Conservation (phyloP, 2,329 filamentous ascomycete species). For the Balansia obtecta region DNA sequence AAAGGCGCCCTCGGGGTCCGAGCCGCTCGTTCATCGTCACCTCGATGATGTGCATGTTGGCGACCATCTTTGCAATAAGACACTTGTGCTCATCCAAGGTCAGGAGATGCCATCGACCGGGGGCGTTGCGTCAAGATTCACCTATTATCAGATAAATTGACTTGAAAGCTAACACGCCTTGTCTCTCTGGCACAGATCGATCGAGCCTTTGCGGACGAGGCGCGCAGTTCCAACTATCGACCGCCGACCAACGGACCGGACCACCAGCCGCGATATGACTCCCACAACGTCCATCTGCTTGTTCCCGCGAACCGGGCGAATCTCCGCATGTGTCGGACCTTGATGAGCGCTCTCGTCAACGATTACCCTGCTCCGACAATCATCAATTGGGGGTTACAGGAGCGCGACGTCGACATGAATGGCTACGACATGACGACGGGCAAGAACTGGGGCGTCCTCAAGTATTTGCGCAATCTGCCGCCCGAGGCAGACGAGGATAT, state of each 20-base stretch:
- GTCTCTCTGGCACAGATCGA: not conserved
- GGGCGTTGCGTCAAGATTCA: no score
- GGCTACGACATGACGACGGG: not conserved
- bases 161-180: not conserved
- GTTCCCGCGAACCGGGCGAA: not conserved
- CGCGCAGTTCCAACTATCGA: not conserved
- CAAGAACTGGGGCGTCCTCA: not conserved
- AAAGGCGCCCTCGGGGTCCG: not conserved
- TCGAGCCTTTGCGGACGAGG: not conserved
- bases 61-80: not conserved
- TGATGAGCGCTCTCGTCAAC: not conserved
- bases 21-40: not conserved
- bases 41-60: not conserved
- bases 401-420: not conserved
- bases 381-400: not conserved
- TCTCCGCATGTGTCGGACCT: not conserved
- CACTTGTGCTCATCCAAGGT: not conserved
- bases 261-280: not conserved
- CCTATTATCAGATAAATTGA: not conserved
- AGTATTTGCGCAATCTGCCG: not conserved
- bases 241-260: not conserved
- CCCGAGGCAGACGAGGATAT: not conserved
- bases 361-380: not conserved
- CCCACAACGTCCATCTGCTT: not conserved
- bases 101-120: not conserved